These are phyloP conservation scores for Colletotrichum sp. DNA, from an alignment of 2,329 filamentous ascomycete genomes.

Conservation along the genomic window DNA sequence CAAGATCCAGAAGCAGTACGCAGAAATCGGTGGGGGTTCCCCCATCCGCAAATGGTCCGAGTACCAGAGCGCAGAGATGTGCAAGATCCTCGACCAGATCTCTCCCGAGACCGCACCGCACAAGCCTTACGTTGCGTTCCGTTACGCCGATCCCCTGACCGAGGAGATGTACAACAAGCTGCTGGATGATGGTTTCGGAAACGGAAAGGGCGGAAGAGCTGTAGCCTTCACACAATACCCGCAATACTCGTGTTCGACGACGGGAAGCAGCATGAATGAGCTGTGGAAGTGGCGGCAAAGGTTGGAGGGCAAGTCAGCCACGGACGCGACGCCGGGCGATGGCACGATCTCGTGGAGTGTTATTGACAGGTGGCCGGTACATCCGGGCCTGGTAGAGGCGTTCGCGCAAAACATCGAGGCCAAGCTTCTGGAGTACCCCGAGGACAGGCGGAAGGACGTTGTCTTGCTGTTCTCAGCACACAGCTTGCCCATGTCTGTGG, in stretches of 20 bases:
- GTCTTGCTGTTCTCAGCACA: conserved; percentile 94
- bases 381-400: conserved; percentile 86
- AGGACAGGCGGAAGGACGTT: conserved; percentile 78
- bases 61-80: conserved; percentile 93
- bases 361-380: conserved; percentile 96
- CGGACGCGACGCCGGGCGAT: conserved; percentile 53
- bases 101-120: conserved; percentile 94
- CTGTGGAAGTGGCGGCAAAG: conserved; percentile 96
- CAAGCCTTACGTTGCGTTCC: conserved; percentile 96
- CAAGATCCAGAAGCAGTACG: conserved; percentile 96
- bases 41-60: conserved; percentile 99
- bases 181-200: conserved; percentile 87
- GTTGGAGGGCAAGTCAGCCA: conserved; percentile 76
- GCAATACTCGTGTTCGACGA: conserved; percentile 98
- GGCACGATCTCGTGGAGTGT: conserved; percentile 94
- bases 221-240: conserved; percentile 99
- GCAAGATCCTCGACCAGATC: conserved; percentile 90
- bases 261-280: conserved; percentile 94
- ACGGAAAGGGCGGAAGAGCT: conserved; percentile 87
- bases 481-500: conserved; percentile 94
- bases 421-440: conserved; percentile 82
- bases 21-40: conserved; percentile 94
- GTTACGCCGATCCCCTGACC: conserved; percentile 91
- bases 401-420: conserved; percentile 93
- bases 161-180: conserved; percentile 90